Evolutionary conservation across 352 stramenopile species (phyloP).

Genomic region (Phytopythium helicoides): DNA sequence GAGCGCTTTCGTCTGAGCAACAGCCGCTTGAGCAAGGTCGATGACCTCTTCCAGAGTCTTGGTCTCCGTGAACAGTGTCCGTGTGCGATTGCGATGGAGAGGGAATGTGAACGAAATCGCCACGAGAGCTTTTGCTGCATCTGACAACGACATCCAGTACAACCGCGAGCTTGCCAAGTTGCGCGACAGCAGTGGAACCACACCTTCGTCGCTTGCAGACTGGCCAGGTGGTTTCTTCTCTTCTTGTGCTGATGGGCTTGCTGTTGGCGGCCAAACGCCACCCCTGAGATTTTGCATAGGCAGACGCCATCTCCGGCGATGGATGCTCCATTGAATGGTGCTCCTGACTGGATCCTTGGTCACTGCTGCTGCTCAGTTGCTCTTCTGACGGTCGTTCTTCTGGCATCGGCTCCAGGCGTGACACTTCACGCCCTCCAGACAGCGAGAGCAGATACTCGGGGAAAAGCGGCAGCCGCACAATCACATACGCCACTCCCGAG

Average conservation of each 20-base stretch:
- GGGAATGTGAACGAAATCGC: conserved; percentile 54
- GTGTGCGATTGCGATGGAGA: conserved; percentile 39
- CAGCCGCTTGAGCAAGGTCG: conserved; percentile 27
- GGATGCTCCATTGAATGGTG: conserved; percentile 11
- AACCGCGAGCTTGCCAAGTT: conserved; percentile 35
- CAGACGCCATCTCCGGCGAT: conserved; percentile 18
- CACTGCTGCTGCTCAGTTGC: conserved; percentile 3
- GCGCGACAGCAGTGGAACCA: conserved; percentile 41
- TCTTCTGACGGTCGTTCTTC: background rate
- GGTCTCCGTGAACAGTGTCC: conserved; percentile 43
- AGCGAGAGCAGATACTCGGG: conserved; percentile 81
- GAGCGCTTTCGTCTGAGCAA: conserved; percentile 4
- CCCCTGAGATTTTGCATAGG: too few relatives aligned
- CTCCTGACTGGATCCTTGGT: conserved; percentile 20
- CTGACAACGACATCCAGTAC: conserved; percentile 53
- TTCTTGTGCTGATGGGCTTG: background rate
- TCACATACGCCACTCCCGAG: conserved; percentile 53
- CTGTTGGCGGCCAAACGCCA: background rate
- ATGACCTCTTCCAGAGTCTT: conserved; percentile 50
- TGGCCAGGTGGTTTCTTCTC: background rate
- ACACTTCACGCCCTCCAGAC: conserved; percentile 16
- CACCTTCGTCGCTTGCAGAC: conserved; percentile 7
- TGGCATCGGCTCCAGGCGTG: background rate
- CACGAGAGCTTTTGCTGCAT: conserved; percentile 54
- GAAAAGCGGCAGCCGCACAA: conserved; percentile 68